Conservation (phyloP, 2,329 filamentous ascomycete species). For the Fusarium agapanthi region DNA sequence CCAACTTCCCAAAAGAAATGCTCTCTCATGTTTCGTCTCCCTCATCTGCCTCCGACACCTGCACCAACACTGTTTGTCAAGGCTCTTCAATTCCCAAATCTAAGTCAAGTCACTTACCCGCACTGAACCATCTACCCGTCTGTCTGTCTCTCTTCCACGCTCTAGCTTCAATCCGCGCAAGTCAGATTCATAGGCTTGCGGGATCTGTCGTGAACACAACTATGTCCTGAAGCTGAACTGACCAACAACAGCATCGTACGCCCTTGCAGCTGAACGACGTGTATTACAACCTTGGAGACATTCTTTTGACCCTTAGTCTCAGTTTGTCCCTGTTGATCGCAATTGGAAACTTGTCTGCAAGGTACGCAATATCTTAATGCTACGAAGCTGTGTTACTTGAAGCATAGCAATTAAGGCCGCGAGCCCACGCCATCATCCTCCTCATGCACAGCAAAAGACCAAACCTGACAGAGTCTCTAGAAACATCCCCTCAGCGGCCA, state of each 20-base stretch:
- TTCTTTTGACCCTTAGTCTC: slow-evolving; percentile 31
- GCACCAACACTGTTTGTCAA: slow-evolving; percentile 38
- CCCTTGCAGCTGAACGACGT: slow-evolving; percentile 30
- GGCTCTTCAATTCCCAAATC: slow-evolving; percentile 43
- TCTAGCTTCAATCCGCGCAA: slow-evolving; percentile 16
- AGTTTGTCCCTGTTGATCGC: slow-evolving; percentile 24
- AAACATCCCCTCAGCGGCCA: neutral
- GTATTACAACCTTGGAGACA: slow-evolving; percentile 18
- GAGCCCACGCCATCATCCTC: neutral
- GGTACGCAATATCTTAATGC: slow-evolving; percentile 23
- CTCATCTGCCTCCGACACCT: slow-evolving; percentile 37
- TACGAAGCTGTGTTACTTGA: neutral
- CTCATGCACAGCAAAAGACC: neutral
- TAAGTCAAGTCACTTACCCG: slow-evolving; percentile 38
- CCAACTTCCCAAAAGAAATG: slow-evolving; percentile 48
- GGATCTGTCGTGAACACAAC: slow-evolving; percentile 13
- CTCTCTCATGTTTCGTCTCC: slow-evolving; percentile 41
- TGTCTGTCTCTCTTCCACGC: slow-evolving; percentile 34
- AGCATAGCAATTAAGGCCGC: slow-evolving; percentile 8
- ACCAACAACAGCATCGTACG: slow-evolving; percentile 34
- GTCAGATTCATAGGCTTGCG: slow-evolving; percentile 7
- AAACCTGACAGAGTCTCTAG: slow-evolving; percentile 26
- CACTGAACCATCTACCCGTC: slow-evolving; percentile 32
- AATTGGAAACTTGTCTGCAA: slow-evolving; percentile 17
- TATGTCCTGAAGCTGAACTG: slow-evolving; percentile 28